These are phyloP conservation scores for Meira nashicola DNA, from an alignment of 1,284 basidiomycete species.

Conservation along the genomic window DNA sequence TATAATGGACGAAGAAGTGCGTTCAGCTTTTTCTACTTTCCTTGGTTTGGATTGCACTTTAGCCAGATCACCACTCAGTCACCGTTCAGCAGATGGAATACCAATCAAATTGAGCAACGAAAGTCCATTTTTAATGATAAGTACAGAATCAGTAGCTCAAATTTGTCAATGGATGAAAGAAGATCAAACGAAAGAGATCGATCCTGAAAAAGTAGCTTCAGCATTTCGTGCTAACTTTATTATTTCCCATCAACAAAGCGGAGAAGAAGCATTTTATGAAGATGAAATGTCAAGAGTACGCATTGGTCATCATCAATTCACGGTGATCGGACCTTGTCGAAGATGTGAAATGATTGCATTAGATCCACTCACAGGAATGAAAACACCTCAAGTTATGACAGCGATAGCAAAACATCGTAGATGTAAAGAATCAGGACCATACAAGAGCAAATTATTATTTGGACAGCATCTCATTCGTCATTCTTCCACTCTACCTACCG, in stretches of 20 bases:
- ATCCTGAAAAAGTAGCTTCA: slow-evolving; percentile 13
- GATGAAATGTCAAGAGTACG: not conserved
- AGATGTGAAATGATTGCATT: slow-evolving; percentile 10
- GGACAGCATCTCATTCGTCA: slow-evolving; percentile 4
- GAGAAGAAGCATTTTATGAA: not conserved
- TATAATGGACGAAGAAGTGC: slow-evolving; percentile 17
- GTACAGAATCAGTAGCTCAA: slow-evolving; percentile 19
- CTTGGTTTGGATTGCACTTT: slow-evolving; percentile 29
- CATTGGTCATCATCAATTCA: slow-evolving; percentile 1
- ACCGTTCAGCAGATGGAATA: slow-evolving; percentile 17
- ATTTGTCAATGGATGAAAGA: slow-evolving; percentile 25
- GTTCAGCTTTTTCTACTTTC: slow-evolving; percentile 19
- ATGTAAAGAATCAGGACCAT: not conserved
- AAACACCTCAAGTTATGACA: not conserved
- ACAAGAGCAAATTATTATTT: not conserved
- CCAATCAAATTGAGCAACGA: slow-evolving; percentile 39
- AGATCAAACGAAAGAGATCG: not conserved
- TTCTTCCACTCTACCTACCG: not conserved
- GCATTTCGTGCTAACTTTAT: slow-evolving; percentile 37
- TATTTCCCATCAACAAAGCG: slow-evolving; percentile 5
- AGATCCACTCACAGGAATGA: not conserved
- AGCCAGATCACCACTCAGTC: slow-evolving; percentile 16
- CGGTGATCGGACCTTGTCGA: slow-evolving; percentile 9
- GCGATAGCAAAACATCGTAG: slow-evolving; percentile 2
- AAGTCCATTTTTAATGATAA: slow-evolving; percentile 36